Evolutionary conservation across 1,284 basidiomycete species (phyloP), one percentile per base, ranked within the genome.

Genomic region (Cutaneotrichosporon arboriforme): DNA sequence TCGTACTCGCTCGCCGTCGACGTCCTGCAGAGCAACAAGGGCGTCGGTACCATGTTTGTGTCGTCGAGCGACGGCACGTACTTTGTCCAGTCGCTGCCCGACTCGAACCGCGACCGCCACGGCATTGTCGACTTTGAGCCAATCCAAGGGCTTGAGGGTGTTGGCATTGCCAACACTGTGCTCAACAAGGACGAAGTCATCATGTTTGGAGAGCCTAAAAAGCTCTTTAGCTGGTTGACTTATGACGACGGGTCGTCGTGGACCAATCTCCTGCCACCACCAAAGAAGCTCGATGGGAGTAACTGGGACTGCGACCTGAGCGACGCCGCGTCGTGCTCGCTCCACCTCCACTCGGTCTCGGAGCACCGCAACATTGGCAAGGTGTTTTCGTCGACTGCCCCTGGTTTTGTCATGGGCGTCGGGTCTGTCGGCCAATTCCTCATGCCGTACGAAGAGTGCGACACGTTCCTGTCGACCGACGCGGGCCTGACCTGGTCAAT

Each of bases 101-200:
- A 93, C 68, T 97, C 94, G 8, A 93, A 94, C 70, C 80, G 94
- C 42, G 96, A 96, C 68, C 77, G 82, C 43, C 76, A 80, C 58
- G 94, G 93, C 9, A 92, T 85, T 55, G 93, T 98, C 38, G 94
- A 97, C 72, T 97, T 87, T 65, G 94, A 98, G 76, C 84, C 84
- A 55, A 75, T 97, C 23, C 87, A 88, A 62, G 91, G 91, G 1
- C 80, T 97, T n/a, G 90, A 94, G 59, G 94, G 94, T 12, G 84
- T 97, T 4, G 91, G 90, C 0, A 78, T 98, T 22, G 89, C 91
- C 9, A 97, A 97, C 68, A 77, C 87, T 3, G 88, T 96, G 8
- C 68, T 78, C 34, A 97, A 98, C 64, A 81, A 86, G 2, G 81
- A 86, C 60, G 86, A 87, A 3, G 89, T 92, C 4, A 85, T 88